These are phyloP conservation scores for Myxozyma mucilagina DNA, from an alignment of 805 yeast genomes.

Conservation along the genomic window DNA sequence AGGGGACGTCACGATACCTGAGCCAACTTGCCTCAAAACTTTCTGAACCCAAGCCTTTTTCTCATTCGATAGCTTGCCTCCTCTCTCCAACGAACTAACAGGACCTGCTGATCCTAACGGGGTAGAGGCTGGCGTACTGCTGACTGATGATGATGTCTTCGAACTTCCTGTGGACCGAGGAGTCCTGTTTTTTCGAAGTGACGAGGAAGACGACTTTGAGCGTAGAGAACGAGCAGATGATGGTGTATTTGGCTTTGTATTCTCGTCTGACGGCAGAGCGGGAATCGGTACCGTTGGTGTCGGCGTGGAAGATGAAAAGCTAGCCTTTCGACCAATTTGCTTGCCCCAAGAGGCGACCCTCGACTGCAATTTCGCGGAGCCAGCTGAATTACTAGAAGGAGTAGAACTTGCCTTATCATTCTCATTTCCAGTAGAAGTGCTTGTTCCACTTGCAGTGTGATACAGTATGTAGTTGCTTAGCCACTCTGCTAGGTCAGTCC, in stretches of 20 bases:
- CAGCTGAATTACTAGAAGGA: not conserved
- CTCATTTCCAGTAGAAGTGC: not conserved
- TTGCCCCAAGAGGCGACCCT: not conserved
- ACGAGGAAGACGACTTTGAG: not conserved
- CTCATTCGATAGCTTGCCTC: conserved; percentile 19
- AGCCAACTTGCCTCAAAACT: conserved; percentile 23
- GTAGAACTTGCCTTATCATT: not conserved
- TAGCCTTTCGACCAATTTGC: not conserved
- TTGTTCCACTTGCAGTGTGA: conserved; percentile 12
- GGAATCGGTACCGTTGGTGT: not conserved
- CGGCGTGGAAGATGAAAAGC: not conserved
- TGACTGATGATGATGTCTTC: not conserved
- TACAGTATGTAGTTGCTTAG: conserved; percentile 26
- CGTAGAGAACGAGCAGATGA: conserved; percentile 4
- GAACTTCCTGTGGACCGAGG: not conserved
- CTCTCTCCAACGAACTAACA: conserved; percentile 6
- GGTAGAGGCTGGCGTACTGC: not conserved
- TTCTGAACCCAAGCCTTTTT: conserved; percentile 25
- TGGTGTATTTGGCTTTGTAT: not conserved
- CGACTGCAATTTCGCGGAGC: not conserved
- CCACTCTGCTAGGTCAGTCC: conserved; percentile 35
- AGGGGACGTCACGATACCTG: conserved; percentile 1
- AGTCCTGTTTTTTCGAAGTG: not conserved
- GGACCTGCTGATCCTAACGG: conserved; percentile 22
- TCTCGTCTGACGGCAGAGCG: not conserved